A percentile compares a stretch with the other conserved stretches of the same genome.
These are phyloP conservation scores for Wickerhamomyces queroliae DNA, from an alignment of 805 yeast species.

Conservation along the genomic window DNA sequence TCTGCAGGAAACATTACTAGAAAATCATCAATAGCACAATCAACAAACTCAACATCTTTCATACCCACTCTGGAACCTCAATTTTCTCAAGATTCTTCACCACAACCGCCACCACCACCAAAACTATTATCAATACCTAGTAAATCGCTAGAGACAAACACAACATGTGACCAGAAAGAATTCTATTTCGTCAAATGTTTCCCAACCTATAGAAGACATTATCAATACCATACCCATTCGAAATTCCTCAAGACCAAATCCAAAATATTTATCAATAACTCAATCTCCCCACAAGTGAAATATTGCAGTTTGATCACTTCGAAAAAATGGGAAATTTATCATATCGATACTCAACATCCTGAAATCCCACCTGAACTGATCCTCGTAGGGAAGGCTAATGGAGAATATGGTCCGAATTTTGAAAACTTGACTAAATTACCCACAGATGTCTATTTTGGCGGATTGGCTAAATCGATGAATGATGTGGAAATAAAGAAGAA, in stretches of 20 bases:
- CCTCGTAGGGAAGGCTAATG: slow-evolving; percentile 65
- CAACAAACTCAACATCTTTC: slow-evolving; percentile 1
- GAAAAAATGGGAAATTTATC: slow-evolving; percentile 68
- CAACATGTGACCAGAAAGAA: slow-evolving; percentile 44
- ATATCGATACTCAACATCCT: slow-evolving; percentile 41
- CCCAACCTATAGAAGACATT: slow-evolving; percentile 68
- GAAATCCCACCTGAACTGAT: slow-evolving; percentile 46
- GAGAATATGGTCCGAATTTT: slow-evolving; percentile 55
- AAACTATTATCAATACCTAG: slow-evolving; percentile 1
- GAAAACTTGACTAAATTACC: slow-evolving; percentile 29
- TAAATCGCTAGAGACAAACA: not conserved
- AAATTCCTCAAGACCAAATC: slow-evolving; percentile 42
- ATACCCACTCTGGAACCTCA: slow-evolving; percentile 4
- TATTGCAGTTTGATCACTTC: slow-evolving; percentile 62
- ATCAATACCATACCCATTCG: slow-evolving; percentile 47
- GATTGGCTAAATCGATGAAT: slow-evolving; percentile 6
- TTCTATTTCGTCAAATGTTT: slow-evolving; percentile 70
- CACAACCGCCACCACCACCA: slow-evolving; percentile 6
- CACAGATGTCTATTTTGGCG: slow-evolving; percentile 14
- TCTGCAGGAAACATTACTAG: not conserved
- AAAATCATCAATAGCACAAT: not conserved
- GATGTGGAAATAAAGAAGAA: slow-evolving; percentile 17
- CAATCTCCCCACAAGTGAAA: slow-evolving; percentile 59
- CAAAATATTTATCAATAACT: slow-evolving; percentile 46
- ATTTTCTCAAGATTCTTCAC: slow-evolving; percentile 1